Conservation (phyloP, 1,284 basidiomycete genomes). For the Ustilago trichophora region DNA sequence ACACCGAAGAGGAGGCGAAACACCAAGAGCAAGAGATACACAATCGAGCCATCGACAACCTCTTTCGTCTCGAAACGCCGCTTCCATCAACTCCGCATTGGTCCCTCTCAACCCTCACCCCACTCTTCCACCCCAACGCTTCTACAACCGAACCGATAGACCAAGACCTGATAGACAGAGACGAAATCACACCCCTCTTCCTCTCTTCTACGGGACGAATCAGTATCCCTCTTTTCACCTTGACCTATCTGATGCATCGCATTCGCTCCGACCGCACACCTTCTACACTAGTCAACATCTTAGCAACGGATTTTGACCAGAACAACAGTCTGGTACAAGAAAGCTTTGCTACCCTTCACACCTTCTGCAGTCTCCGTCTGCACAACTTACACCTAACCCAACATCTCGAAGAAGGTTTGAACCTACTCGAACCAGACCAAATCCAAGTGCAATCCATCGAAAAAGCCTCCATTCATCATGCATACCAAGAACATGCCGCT, state of each 20-base stretch:
- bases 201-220: conserved; percentile 13
- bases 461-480: conserved; percentile 29
- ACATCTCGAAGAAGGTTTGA: too few relatives aligned
- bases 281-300: too few relatives aligned
- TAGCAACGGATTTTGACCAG: too few relatives aligned
- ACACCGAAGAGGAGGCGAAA: not conserved
- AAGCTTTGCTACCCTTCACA: too few relatives aligned
- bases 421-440: too few relatives aligned
- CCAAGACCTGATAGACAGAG: conserved; percentile 23
- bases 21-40: too few relatives aligned
- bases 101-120: conserved; percentile 1
- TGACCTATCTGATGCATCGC: conserved; percentile 13
- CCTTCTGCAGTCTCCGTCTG: too few relatives aligned
- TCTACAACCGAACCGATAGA: conserved; percentile 3
- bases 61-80: not conserved
- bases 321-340: too few relatives aligned
- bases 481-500: conserved; percentile 29
- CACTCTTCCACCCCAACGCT: conserved; percentile 3
- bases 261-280: not conserved
- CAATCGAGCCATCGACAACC: not conserved
- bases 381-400: too few relatives aligned
- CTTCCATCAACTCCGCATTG: not conserved
- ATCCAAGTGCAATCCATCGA: too few relatives aligned
- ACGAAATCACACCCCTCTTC: conserved; percentile 29
- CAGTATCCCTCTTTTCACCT: conserved; percentile 16